A percentile compares a stretch with the other conserved stretches of the same genome.
Conservation (phyloP, 441 rosid genomes). For the Daphne laureola region DNA sequence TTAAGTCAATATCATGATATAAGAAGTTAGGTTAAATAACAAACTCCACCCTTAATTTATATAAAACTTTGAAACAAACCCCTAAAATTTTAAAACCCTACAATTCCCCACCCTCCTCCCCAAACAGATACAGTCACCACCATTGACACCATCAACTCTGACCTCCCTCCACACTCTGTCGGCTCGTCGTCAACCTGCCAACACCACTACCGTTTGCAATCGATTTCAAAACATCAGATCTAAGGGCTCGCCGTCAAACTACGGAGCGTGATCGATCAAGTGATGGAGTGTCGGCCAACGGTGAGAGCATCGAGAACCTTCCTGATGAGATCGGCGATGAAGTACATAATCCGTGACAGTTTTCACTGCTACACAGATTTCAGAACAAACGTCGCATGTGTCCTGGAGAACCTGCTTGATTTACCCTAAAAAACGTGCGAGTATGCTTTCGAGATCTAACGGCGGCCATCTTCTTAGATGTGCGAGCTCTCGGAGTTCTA, state of each 20-base stretch:
- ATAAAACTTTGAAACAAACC: too few relatives aligned
- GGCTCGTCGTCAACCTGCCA: too few relatives aligned
- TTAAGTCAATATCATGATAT: too few relatives aligned
- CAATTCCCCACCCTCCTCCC: too few relatives aligned
- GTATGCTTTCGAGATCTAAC: conserved; percentile 42
- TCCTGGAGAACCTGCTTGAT: conserved; percentile 33
- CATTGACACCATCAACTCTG: too few relatives aligned
- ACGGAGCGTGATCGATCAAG: conserved; percentile 41
- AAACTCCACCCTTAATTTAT: too few relatives aligned
- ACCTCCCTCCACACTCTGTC: too few relatives aligned
- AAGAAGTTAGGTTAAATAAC: too few relatives aligned
- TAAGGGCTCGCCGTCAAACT: conserved; percentile 32
- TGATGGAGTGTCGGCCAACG: conserved; percentile 37
- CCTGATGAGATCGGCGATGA: conserved; percentile 29
- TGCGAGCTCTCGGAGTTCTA: conserved; percentile 31
- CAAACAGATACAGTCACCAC: too few relatives aligned
- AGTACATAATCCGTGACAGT: conserved; percentile 43
- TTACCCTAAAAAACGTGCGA: conserved; percentile 38
- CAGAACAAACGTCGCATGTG: conserved; percentile 23
- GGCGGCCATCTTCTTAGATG: conserved; percentile 40
- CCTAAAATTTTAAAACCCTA: too few relatives aligned
- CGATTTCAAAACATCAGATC: too few relatives aligned
- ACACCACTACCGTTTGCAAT: too few relatives aligned
- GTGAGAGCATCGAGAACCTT: conserved; percentile 25
- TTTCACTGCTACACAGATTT: conserved; percentile 30